Base-by-base conservation (phyloP, 2,329 filamentous ascomycete species). In the Ophiostoma pallidulum region DNA sequence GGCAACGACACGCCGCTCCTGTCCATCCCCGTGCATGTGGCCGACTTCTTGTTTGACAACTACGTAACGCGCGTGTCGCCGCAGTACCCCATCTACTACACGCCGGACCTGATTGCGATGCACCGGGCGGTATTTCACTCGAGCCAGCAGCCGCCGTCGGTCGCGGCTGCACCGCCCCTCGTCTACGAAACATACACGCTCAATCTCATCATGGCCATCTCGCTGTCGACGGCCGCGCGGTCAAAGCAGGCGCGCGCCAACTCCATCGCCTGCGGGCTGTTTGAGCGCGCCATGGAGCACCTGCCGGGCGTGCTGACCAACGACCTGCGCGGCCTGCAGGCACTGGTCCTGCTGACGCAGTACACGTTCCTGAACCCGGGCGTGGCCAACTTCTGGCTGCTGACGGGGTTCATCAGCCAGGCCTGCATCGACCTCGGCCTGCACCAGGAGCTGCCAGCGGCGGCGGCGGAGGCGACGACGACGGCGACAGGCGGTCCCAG, bases 371-470 rank as follows among this genome's bases (percentile, higher is more conserved):
- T 47, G 12, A 47, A 31, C 29, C 45, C 45, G 16, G 45, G 45
- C n/a, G 45, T 47, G 37, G 45, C 45, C 45, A 47, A 47, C 19
- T 47, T 47, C 20, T 47, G 45, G 45, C 37, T 47, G 16, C 22
- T 47, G 22, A 47, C 45, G 12, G 45, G 45, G 3, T 47, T 47
- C 20, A 41, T 47, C 29, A 41, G 45, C 45, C 45, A 47, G 31
- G 45, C 45, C 8, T 47, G 45, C 7, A 74, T 90, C 28, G 86
- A 91, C 56, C 66, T 88, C 36, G 82, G 85, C 16, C 68, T 91
- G 28, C 45, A 47, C 29, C 45, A 47, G 9, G 45, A 47, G 10
- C 84, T 92, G 60, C 12, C 45, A 2, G 29, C 22, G 20, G 22
- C 29, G 4, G 19, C 20, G 4, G 74, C 64, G 13, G 74, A 63